Evolutionary conservation across 192 early-diverging fungal species (phyloP).

Genomic region (Chytriomyces sp.): DNA sequence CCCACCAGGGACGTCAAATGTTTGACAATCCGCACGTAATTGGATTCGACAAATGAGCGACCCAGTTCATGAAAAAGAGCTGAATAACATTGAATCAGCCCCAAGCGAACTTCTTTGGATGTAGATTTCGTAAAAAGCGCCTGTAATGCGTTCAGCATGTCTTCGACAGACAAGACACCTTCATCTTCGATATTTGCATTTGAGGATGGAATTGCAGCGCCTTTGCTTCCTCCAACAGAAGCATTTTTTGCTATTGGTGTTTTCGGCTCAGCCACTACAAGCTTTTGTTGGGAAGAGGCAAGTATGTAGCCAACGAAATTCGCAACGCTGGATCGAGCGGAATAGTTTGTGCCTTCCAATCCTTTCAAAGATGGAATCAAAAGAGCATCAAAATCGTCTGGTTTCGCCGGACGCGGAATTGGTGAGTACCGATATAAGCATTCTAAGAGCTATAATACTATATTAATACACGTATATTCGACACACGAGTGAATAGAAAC

Average conservation of each 20-base stretch:
- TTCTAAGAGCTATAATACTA: slow-evolving; percentile 53
- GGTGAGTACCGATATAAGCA: slow-evolving; percentile 55
- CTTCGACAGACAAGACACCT: slow-evolving; percentile 61
- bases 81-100: slow-evolving; percentile 80
- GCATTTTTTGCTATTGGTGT: slow-evolving; percentile 38
- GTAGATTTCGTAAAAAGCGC: slow-evolving; percentile 62
- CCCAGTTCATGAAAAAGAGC: slow-evolving; percentile 75
- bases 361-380: slow-evolving; percentile 55
- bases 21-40: slow-evolving; percentile 73
- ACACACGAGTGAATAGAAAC: slow-evolving; percentile 42
- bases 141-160: slow-evolving; percentile 73
- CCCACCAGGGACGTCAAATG: slow-evolving; percentile 69
- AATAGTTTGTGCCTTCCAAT: slow-evolving; percentile 56
- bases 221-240: slow-evolving; percentile 39
- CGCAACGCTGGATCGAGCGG: slow-evolving; percentile 55
- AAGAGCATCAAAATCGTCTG: slow-evolving; percentile 61
- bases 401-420: slow-evolving; percentile 49
- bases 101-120: slow-evolving; percentile 73
- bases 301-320: slow-evolving; percentile 59
- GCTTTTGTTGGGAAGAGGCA: slow-evolving; percentile 56
- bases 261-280: not conserved
- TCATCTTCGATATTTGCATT: slow-evolving; percentile 35
- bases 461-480: not conserved
- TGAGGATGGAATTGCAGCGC: slow-evolving; percentile 36
- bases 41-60: slow-evolving; percentile 67